Conservation (phyloP, 495 filamentous ascomycete species). For the Chaetomium fimeti region DNA sequence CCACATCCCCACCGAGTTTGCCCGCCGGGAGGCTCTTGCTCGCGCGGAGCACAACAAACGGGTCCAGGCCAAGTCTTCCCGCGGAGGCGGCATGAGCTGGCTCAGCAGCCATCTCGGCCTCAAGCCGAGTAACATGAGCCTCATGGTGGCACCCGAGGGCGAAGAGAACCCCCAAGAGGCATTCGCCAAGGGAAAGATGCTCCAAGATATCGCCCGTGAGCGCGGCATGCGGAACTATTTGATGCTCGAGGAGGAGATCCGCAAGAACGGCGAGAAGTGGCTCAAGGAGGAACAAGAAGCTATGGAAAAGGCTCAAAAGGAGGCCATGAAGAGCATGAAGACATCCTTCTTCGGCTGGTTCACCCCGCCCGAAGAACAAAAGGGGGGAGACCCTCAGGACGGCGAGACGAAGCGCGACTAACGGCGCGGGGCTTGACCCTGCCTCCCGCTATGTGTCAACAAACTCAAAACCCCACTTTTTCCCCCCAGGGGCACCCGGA, state of each 20-base stretch:
- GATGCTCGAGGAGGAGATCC: conserved; percentile 80
- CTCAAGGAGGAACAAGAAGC: conserved; percentile 83
- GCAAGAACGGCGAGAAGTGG: conserved; percentile 90
- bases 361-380: conserved; percentile 16
- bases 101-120: conserved; percentile 71
- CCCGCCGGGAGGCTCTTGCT: conserved; percentile 78
- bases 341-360: conserved; percentile 53
- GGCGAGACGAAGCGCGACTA: conserved; percentile 20
- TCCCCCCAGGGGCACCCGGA: neutral
- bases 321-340: conserved; percentile 81
- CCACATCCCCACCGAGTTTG: conserved; percentile 83
- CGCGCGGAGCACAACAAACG: conserved; percentile 76
- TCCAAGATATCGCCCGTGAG: conserved; percentile 88
- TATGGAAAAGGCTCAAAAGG: conserved; percentile 80
- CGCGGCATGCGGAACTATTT: conserved; percentile 87
- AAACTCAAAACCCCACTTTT: conserved; percentile 18
- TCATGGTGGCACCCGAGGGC: conserved; percentile 57
- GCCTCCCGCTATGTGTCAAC: conserved; percentile 22
- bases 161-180: conserved; percentile 70
- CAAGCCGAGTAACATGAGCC: conserved; percentile 57
- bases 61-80: conserved; percentile 61
- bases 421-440: neutral
- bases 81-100: conserved; percentile 55
- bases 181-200: conserved; percentile 86
- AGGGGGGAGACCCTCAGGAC: conserved; percentile 11